Base-by-base conservation (phyloP, 2,329 filamentous ascomycete species). In the Penicillium nordicum region DNA sequence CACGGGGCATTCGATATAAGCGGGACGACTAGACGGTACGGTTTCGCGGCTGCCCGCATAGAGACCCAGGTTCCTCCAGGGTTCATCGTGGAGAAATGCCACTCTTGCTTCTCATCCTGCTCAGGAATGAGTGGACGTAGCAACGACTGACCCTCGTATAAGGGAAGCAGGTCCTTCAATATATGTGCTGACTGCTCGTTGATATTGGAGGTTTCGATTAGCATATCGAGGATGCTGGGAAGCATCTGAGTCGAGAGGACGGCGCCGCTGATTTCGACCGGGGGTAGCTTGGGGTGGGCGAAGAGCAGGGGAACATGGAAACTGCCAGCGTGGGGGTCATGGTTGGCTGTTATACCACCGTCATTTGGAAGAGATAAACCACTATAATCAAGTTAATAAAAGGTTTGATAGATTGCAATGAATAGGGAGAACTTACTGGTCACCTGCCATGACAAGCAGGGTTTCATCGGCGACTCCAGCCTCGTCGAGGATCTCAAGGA, bases 21-120 rank as follows among this genome's bases (percentile, higher is more conserved):
- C 4, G 89, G 86, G 52, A 97, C 86, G 14, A 67, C 63, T 87
- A 92, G 58, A 82, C 80, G 58, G 95, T 82, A 73, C 40, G 73
- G 78, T 91, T 90, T 66, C 86, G 86, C 91, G 87, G 97, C 62
- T 78, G 82, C n/a, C 85, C 86, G 74, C 90, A 87, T 63, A 80
- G 79, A 60, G 80, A 82, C 73, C 88, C 87, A 63, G 0, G 69
- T 67, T 23, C 71, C 70, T 9, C 72, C 72, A 4, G 71, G 64
- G 51, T 74, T 74, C 59, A 74, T 73, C 25, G 72, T 64, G 12
- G 64, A 67, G 55, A 74, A 68, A 41, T 73, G 70, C 67, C 71
- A 74, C 30, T 68, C 63, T 32, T 66, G 59, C 4, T 73, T 70
- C 7, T 70, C 69, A 45, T 71, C 68, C 18, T 73, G 65, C 14